Evolutionary conservation across 2,329 filamentous ascomycete species (phyloP), one percentile per base, ranked within the genome.

Genomic region (Colletotrichum sp.): DNA sequence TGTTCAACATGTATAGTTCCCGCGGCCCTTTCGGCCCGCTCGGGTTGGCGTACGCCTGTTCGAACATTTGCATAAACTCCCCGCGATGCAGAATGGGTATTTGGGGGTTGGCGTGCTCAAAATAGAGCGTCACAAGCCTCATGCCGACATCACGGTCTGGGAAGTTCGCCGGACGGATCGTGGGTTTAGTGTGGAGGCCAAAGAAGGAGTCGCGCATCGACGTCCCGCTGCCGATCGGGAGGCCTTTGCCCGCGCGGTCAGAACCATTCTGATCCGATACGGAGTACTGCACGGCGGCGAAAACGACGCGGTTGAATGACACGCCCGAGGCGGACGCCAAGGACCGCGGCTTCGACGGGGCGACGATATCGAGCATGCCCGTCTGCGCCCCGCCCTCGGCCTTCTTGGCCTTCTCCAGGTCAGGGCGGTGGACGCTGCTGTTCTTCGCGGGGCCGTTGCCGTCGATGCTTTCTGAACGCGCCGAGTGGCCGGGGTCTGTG

Each of bases 201-300:
- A 99, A 99, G 88, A 98, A 98, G 0, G 96, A 98, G 85, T 99
- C 96, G 75, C 96, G 92, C 94, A 98, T 97, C 15, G 95, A 95
- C 21, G 95, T 95, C 49, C 93, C 93, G 52, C 90, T 89, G 44
- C 90, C 88, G 28, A 86, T 62, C 21, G 71, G 34, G 16, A 72
- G 90, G 39, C 88, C 90, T 79, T 92, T 92, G 79, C 52, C 70
- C 7, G 52, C 34, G 16, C 76, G 65, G 57, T 77, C 75, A n/a
- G 68, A 70, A 63, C 94, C 95, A 80, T 92, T 93, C 83, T 91
- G 88, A 76, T 91, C 90, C 12, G 90, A 89, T 18, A 93, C 89
- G 1, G 91, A 92, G 64, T 91, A 91, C 80, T 98, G 97, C 63
- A 99, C 95, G 1, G 96, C 96, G 12, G 96, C 96, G 82, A 98